A percentile compares a stretch with the other conserved stretches of the same genome.
Evolutionary conservation across 306 rosid species (phyloP).

Genomic region (Quercus rubra): DNA sequence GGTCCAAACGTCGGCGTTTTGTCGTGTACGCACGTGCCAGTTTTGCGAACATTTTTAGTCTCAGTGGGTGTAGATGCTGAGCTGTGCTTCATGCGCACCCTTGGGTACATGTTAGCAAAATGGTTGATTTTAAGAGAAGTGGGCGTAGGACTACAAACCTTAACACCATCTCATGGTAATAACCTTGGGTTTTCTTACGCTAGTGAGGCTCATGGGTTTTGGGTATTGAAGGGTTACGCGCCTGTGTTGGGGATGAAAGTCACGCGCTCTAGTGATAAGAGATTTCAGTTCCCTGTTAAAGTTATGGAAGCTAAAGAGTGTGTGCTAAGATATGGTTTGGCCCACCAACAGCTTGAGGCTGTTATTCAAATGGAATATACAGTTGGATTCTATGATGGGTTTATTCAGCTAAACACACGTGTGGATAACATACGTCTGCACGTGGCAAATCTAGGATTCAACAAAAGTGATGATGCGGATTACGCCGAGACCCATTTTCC

Average conservation of each 20-base stretch:
- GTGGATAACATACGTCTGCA: conserved; percentile 73
- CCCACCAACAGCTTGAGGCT: conserved; percentile 86
- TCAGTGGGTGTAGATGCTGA: conserved; percentile 77
- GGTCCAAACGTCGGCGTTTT: conserved; percentile 46
- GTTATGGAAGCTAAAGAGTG: conserved; percentile 54
- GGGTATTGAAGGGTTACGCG: conserved; percentile 80
- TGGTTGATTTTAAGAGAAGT: conserved; percentile 53
- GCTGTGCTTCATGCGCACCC: conserved; percentile 82
- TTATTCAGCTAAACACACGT: conserved; percentile 67
- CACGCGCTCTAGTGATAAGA: conserved; percentile 26
- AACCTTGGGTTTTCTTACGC: conserved; percentile 61
- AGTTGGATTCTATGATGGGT: conserved; percentile 56
- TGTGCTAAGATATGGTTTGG: conserved; percentile 58
- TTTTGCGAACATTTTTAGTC: conserved; percentile 57
- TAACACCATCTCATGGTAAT: conserved; percentile 15
- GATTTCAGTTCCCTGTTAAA: conserved; percentile 29
- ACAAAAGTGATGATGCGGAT: conserved; percentile 38
- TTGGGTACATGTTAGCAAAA: conserved; percentile 77
- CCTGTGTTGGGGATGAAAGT: conserved; percentile 70
- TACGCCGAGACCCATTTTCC: conserved; percentile 65
- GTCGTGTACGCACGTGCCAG: conserved; percentile 42
- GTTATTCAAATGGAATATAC: conserved; percentile 76
- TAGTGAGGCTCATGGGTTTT: conserved; percentile 67
- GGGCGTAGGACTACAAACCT: conserved; percentile 53
- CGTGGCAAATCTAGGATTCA: conserved; percentile 58